phyloP scores from a whole-genome alignment of 441 rosid genomes.

The Euphorbia celastroides region DNA sequence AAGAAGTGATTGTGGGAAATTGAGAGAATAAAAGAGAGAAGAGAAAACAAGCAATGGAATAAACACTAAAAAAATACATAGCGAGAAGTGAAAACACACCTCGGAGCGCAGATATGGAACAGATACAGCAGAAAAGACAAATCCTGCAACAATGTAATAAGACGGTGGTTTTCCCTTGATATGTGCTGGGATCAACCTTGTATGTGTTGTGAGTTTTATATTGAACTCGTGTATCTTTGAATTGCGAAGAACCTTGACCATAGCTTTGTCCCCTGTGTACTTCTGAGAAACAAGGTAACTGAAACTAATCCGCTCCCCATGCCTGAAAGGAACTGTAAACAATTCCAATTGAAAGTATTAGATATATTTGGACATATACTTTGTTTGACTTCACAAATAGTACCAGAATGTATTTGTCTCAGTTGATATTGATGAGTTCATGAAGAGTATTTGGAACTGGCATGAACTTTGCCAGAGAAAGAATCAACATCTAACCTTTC shows the following conservation, averaged over 20 bases:
- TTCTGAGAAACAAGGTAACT: conserved; percentile 92
- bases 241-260: conserved; percentile 69
- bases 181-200: conserved; percentile 77
- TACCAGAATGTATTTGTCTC: no score
- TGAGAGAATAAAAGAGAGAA: neutral
- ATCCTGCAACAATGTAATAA: conserved; percentile 86
- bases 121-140: conserved; percentile 77
- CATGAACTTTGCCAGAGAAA: no score
- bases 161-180: conserved; percentile 70
- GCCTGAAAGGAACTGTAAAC: conserved; percentile 76
- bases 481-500: no score
- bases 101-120: conserved; percentile 94
- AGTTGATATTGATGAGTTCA: no score
- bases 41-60: neutral
- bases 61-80: neutral
- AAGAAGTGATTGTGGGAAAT: neutral
- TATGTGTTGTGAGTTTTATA: conserved; percentile 72
- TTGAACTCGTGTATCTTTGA: conserved; percentile 46
- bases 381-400: no score
- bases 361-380: neutral
- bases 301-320: conserved; percentile 91
- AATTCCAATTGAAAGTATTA: conserved; percentile 1
- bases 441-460: no score
- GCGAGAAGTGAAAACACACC: conserved; percentile 34
- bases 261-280: conserved; percentile 80